Evolutionary conservation across 164 flowering plant species (phyloP), one percentile per base, ranked within the genome.

Genomic region (Berberis vulgaris): DNA sequence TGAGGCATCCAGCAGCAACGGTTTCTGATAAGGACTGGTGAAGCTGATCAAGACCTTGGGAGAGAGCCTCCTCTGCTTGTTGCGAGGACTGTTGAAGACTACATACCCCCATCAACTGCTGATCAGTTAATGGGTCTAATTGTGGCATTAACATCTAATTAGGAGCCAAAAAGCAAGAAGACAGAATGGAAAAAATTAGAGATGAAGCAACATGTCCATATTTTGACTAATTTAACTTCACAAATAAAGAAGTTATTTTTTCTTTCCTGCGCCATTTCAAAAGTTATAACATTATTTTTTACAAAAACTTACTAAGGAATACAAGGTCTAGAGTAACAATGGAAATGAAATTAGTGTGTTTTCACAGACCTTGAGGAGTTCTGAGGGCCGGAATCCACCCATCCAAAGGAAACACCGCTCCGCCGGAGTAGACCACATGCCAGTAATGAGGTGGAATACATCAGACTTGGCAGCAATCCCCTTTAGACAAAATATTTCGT

Each of bases 381-480:
- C 96, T 6, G 98, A 87, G 45, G 93, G 83, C 3, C 96, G 86
- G 72, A 89, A 92, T 43, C 96, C 98, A 5, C 98, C 98, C 61
- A 92, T 71, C 98, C 98, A 92, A 88, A 92, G 86, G 78, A 89
- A 88, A 73, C 83, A 89, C 68, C 98, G 76, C 73, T 92, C 98
- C 0, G 80, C 93, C 41, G 96, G 96, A 13, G 96, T 84, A 69
- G 76, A 81, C 98, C 98, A 92, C 93, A 85, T 87, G 68, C 98
- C 98, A 10, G 93, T 85, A 43, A 89, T 91, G 83, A 89, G 76
- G 80, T 92, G 93, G 79, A 92, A 92, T 6, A 87, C 85, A 73
- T 92, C 96, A 39, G 83, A 78, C 67, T 88, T 89, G 9, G 87
- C 77, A 40, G 81, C 93, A 45, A 77, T 45, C 66, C 83, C 69